These are phyloP conservation scores for Dipteronia sinensis DNA, from an alignment of 345 rosid genomes.

Conservation along the genomic window DNA sequence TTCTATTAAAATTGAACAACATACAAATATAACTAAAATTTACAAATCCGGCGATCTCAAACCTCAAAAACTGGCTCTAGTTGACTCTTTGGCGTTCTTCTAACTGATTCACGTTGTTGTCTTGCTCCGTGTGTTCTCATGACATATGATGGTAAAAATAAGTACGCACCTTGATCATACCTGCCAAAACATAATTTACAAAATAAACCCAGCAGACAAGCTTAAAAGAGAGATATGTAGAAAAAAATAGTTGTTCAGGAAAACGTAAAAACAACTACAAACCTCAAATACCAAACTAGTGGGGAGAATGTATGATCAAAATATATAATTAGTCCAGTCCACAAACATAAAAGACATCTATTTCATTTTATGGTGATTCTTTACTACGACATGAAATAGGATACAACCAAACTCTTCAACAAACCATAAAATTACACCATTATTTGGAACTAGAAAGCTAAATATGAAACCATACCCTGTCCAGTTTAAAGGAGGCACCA, in stretches of 20 bases:
- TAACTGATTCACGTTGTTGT: slow-evolving; percentile 68
- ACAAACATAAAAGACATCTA: not conserved
- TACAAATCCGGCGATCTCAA: slow-evolving; percentile 27
- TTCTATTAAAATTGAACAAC: not conserved
- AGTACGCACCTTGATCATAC: slow-evolving; percentile 85
- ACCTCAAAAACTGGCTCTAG: slow-evolving; percentile 84
- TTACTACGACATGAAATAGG: not conserved
- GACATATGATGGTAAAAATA: slow-evolving; percentile 79
- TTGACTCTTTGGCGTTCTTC: slow-evolving; percentile 62
- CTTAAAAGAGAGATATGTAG: not conserved
- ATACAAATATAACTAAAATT: not conserved
- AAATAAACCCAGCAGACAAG: slow-evolving; percentile 24
- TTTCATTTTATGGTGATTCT: not conserved
- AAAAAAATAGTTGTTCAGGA: not conserved
- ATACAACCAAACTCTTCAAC: slow-evolving; percentile 8
- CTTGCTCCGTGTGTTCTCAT: slow-evolving; percentile 96
- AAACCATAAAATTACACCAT: not conserved
- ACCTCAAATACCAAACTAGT: not conserved
- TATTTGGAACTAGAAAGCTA: not conserved
- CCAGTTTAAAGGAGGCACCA: slow-evolving; percentile 93
- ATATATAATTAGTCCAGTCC: not conserved
- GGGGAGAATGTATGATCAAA: not conserved
- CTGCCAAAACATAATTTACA: slow-evolving; percentile 45
- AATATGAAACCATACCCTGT: slow-evolving; percentile 63
- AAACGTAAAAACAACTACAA: not conserved